Evolutionary conservation across 441 rosid species (phyloP).

Genomic region (Pelargonium citronellum): DNA sequence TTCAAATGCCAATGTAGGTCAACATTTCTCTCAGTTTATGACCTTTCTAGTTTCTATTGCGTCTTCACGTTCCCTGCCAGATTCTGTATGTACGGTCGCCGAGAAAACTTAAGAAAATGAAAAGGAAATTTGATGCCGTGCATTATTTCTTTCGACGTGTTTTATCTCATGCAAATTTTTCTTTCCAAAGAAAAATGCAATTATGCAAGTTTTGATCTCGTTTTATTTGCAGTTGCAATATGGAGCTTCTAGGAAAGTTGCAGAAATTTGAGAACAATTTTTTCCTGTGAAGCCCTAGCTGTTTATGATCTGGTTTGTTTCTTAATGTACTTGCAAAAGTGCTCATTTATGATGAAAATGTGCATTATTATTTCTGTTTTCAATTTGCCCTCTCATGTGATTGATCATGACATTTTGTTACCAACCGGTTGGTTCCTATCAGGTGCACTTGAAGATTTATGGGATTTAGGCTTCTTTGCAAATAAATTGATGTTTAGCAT

Average conservation of each 20-base stretch:
- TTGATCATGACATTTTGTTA: not conserved
- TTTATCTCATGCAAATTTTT: not conserved
- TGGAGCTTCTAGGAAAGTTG: not conserved
- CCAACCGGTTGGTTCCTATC: not conserved
- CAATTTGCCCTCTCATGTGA: not conserved
- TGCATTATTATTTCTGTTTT: not conserved
- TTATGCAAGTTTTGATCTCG: slow-evolving; percentile 2
- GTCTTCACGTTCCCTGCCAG: not conserved
- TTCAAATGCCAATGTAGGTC: slow-evolving; percentile 18
- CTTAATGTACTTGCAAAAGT: not conserved
- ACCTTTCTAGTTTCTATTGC: not conserved
- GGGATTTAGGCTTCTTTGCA: not conserved
- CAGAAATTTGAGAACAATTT: not conserved
- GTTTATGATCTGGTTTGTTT: slow-evolving; percentile 1
- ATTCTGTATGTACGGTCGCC: not conserved
- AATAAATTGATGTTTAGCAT: slow-evolving; percentile 9
- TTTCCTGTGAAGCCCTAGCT: not conserved
- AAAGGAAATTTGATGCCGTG: not conserved
- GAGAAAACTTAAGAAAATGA: slow-evolving; percentile 6
- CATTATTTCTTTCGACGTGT: slow-evolving; percentile 2
- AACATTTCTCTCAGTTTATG: not conserved
- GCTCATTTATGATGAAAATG: not conserved
- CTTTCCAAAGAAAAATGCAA: not conserved
- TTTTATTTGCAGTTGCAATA: not conserved
- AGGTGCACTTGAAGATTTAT: not conserved